A percentile compares a stretch with the other conserved stretches of the same genome.
Evolutionary conservation across 257 asterid genomes (phyloP).

Genomic region (Petrea volubilis): DNA sequence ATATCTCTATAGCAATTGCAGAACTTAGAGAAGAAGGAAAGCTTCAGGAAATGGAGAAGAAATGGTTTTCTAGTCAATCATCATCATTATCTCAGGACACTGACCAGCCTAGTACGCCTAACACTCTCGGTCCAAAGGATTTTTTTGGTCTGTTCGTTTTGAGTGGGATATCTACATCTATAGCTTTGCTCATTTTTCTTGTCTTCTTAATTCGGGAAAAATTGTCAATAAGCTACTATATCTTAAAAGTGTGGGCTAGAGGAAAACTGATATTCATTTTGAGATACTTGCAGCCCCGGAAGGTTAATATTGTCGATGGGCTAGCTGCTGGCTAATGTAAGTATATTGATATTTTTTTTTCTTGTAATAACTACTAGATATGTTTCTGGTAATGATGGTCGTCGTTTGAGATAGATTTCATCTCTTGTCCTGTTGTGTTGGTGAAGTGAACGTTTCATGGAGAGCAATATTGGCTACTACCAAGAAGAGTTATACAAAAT

Average conservation of each 20-base stretch:
- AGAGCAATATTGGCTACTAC: too few relatives aligned
- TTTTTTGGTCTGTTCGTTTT: conserved; percentile 39
- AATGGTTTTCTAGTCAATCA: conserved; percentile 31
- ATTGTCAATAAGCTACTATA: neutral
- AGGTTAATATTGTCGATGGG: neutral
- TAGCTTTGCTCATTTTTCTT: conserved; percentile 13
- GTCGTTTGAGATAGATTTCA: too few relatives aligned
- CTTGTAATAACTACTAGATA: neutral
- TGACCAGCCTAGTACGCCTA: neutral
- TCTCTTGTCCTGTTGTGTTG: too few relatives aligned
- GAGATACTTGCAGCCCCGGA: neutral
- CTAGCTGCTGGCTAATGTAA: neutral
- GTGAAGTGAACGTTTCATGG: too few relatives aligned
- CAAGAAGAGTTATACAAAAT: too few relatives aligned
- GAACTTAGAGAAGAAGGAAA: conserved; percentile 41
- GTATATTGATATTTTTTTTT: neutral
- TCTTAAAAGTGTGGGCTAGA: neutral
- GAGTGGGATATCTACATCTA: conserved; percentile 22
- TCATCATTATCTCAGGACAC: neutral
- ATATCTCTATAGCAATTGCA: conserved; percentile 38
- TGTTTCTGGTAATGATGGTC: too few relatives aligned
- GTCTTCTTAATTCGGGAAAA: conserved; percentile 12
- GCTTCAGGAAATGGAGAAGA: conserved; percentile 36
- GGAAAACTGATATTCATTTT: neutral
- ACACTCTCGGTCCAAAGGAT: conserved; percentile 4